Evolutionary conservation across 331 rosid species (phyloP).

Genomic region (Malus hybrid): DNA sequence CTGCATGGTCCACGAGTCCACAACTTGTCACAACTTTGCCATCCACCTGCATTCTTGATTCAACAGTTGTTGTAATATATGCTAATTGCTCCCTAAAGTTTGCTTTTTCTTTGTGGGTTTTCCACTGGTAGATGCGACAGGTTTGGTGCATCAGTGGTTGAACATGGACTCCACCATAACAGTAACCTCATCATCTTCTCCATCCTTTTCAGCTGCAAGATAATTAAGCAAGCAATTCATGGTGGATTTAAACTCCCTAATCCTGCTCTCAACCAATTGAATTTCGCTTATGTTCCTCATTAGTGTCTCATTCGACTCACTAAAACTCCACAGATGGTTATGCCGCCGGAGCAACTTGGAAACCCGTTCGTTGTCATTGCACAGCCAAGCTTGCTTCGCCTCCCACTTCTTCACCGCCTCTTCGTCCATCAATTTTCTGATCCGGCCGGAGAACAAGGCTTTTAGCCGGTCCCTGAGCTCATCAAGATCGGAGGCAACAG

Average conservation of each 20-base stretch:
- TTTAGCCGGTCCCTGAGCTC: constrained; percentile 43
- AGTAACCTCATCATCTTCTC: too few species aligned
- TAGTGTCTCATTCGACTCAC: constrained; percentile 3
- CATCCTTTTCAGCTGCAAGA: constrained; percentile 29
- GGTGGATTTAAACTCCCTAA: constrained; percentile 56
- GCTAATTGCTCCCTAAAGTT: too few species aligned
- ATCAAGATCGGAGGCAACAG: constrained; percentile 33
- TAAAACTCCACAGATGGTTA: accelerated
- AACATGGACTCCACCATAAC: too few species aligned
- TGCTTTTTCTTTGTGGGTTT: too few species aligned
- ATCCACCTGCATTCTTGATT: too few species aligned
- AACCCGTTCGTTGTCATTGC: constrained; percentile 21
- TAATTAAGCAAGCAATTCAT: constrained; percentile 52
- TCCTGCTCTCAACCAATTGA: constrained; percentile 29
- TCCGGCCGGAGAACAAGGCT: constrained; percentile 29
- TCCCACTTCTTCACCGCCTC: constrained; percentile 42
- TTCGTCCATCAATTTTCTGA: constrained; percentile 43
- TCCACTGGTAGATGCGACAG: too few species aligned
- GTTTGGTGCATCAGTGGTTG: too few species aligned
- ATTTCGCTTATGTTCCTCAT: constrained; percentile 32
- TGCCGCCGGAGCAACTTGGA: not conserved
- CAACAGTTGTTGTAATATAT: too few species aligned
- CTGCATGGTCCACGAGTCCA: too few species aligned
- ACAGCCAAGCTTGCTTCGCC: constrained; percentile 22
- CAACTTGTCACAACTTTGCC: too few species aligned